Base-by-base conservation (phyloP, 805 yeast genomes). In the Sugiyamaella boreocaroliniensis region DNA sequence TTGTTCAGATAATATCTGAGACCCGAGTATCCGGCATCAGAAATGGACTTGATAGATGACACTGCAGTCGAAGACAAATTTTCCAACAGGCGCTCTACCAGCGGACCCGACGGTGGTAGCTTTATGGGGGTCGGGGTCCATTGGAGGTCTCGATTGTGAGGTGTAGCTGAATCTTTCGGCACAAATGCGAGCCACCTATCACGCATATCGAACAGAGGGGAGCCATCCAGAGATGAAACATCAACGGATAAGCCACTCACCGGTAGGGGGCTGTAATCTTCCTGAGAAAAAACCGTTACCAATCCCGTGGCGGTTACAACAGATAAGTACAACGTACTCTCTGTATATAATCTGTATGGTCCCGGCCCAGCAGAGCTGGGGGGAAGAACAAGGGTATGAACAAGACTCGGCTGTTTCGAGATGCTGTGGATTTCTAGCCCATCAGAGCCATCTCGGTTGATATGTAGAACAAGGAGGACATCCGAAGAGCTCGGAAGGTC, bases 61-160 rank as follows among this genome's bases (percentile, higher is more conserved):
- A 79, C 67, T 0, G 85, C 82, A 1, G 77, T 71, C 55, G 72
- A 73, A 4, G 84, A 79, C 19, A 80, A 58, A 11, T 72, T 68
- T 11, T 76, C 74, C 56, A 78, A 64, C 1, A 79, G 73, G 48
- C 78, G 71, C 45, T 74, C 73, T 37, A 78, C 67, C 40, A 80
- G 65, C 1, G 80, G 78, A 2, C 75, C 74, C 2, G 73, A 70
- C 12, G 71, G 72, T 2, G 80, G 77, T 40, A 80, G 61, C 55
- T 70, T 71, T 18, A 79, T 72, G 0, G 79, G 76, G 0, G 82
- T 62, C 14, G 43, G 54, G n/a, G 46, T 29, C 44, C 46, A 9
- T 41, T n/a, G 54, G 41, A 41, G 43, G 12, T 16, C 67, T 32
- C 62, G 58, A 55, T 64, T 62, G 60, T 75, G 78, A 11, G 57